phyloP scores from a whole-genome alignment of 1,284 basidiomycete genomes.

The Schizophyllum commune region DNA sequence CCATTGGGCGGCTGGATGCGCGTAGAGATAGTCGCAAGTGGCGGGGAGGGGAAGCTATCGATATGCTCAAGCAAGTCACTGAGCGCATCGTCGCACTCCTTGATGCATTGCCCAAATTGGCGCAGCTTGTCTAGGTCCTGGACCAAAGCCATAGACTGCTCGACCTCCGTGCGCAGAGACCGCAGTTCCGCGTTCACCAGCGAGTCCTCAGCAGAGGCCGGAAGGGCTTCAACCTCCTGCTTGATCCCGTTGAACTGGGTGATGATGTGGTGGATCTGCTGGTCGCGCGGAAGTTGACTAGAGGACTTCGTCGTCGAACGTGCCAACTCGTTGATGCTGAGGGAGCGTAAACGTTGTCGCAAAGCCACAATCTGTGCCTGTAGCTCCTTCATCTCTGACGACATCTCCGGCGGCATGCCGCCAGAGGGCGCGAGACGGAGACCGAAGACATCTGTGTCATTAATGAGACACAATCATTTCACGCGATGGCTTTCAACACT shows the following conservation, averaged over 20 bases:
- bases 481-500: slow-evolving; percentile 4
- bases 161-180: slow-evolving; percentile 52
- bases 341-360: slow-evolving; percentile 50
- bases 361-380: slow-evolving; percentile 35
- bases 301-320: slow-evolving; percentile 36
- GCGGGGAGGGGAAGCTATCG: slow-evolving; percentile 62
- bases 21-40: slow-evolving; percentile 41
- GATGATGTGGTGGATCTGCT: slow-evolving; percentile 36
- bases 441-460: slow-evolving; percentile 48
- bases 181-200: slow-evolving; percentile 47
- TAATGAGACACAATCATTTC: slow-evolving; percentile 1
- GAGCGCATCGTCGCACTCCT: slow-evolving; percentile 60
- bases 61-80: slow-evolving; percentile 78
- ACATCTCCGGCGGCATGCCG: slow-evolving; percentile 18
- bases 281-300: slow-evolving; percentile 42
- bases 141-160: slow-evolving; percentile 41
- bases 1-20: slow-evolving; percentile 28
- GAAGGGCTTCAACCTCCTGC: slow-evolving; percentile 39
- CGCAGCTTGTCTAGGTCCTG: slow-evolving; percentile 45
- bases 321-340: slow-evolving; percentile 50
- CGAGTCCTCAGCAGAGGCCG: slow-evolving; percentile 30
- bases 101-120: slow-evolving; percentile 38
- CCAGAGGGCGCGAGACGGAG: slow-evolving; percentile 27
- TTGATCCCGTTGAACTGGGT: slow-evolving; percentile 38
- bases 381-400: slow-evolving; percentile 28